phyloP scores from a whole-genome alignment of 306 rosid genomes.

The Cotoneaster glaucophyllus region DNA sequence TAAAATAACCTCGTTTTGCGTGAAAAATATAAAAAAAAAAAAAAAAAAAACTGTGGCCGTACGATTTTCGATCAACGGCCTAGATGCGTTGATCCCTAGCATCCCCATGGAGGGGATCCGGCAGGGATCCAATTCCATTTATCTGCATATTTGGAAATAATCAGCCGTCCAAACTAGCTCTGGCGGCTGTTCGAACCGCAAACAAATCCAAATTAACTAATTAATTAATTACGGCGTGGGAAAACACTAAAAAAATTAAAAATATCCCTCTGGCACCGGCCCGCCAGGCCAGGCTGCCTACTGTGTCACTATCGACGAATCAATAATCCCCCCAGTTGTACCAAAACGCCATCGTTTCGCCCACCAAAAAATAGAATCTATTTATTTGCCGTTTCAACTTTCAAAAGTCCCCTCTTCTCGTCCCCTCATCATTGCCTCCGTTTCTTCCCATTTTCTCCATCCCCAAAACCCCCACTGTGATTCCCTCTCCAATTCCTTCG shows the following conservation, averaged over 20 bases:
- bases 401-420: conserved; percentile 3
- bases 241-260: background rate
- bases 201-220: background rate
- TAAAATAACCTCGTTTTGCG: too few species aligned
- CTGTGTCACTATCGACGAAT: conserved; percentile 10
- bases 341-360: conserved; percentile 31
- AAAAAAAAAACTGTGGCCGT: too few species aligned
- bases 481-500: background rate
- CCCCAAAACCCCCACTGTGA: background rate
- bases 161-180: background rate
- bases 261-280: conserved; percentile 11
- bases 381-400: conserved; percentile 27
- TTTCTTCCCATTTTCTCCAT: conserved; percentile 24
- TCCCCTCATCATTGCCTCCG: conserved; percentile 22
- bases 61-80: too few species aligned
- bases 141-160: background rate
- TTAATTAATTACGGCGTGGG: conserved; percentile 1
- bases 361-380: background rate
- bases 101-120: too few species aligned
- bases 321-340: conserved; percentile 1
- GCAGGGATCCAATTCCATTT: too few species aligned
- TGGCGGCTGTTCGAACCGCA: background rate
- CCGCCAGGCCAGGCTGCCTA: conserved; percentile 4
- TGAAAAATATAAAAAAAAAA: too few species aligned
- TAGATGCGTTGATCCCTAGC: too few species aligned